These are phyloP conservation scores for Russula virescens DNA, from an alignment of 768 basidiomycete genomes.

Conservation along the genomic window DNA sequence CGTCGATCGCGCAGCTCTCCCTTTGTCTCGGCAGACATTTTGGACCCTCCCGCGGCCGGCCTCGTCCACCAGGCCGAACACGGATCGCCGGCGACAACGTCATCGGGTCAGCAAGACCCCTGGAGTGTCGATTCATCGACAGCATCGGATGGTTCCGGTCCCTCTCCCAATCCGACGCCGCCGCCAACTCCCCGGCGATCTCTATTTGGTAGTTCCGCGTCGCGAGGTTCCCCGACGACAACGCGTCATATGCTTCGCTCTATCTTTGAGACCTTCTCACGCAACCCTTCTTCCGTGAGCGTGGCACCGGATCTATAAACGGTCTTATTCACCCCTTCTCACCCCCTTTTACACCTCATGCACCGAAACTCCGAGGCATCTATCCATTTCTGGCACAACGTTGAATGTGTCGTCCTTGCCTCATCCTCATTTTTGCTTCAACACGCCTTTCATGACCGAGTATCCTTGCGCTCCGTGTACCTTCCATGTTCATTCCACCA, in stretches of 20 bases:
- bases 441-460: constrained; percentile 1
- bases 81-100: not conserved
- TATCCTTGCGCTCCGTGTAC: not conserved
- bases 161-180: not conserved
- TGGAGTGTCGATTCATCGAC: not conserved
- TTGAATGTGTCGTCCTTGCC: not conserved
- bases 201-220: not conserved
- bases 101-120: not conserved
- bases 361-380: not conserved
- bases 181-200: not conserved
- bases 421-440: not conserved
- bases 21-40: constrained; percentile 8
- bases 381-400: constrained; percentile 7
- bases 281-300: constrained; percentile 6
- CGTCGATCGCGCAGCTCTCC: constrained; percentile 22
- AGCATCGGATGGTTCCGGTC: not conserved
- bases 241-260: constrained; percentile 18
- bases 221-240: constrained; percentile 2
- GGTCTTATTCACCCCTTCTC: not conserved
- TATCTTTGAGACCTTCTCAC: constrained; percentile 18
- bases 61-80: not conserved
- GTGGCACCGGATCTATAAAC: constrained; percentile 1
- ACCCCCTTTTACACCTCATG: not conserved
- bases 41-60: not conserved
- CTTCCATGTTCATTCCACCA: constrained; percentile 14